These are phyloP conservation scores for Dothistroma pini DNA, from an alignment of 2,329 filamentous ascomycete species.

Conservation along the genomic window DNA sequence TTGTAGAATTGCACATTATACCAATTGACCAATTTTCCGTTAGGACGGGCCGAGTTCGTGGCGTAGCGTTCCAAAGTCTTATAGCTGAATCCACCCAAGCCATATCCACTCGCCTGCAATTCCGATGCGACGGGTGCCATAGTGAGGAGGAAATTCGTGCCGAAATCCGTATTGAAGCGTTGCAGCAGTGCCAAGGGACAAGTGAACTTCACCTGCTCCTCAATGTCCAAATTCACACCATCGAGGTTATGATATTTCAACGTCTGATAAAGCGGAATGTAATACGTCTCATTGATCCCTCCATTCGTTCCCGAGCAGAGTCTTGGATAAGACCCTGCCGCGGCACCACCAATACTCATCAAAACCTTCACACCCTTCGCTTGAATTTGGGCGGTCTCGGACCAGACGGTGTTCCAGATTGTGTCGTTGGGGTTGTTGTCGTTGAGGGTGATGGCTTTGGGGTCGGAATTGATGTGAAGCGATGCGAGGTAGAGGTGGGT, in stretches of 20 bases:
- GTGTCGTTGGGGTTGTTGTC: slow-evolving; percentile 27
- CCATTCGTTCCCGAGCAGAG: slow-evolving; percentile 22
- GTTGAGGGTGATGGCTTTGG: slow-evolving; percentile 28
- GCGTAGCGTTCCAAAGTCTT: slow-evolving; percentile 22
- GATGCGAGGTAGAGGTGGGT: slow-evolving; percentile 31
- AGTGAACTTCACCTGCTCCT: slow-evolving; percentile 26
- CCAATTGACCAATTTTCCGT: slow-evolving; percentile 30
- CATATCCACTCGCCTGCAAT: slow-evolving; percentile 18
- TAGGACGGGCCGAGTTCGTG: slow-evolving; percentile 18
- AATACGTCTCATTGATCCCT: slow-evolving; percentile 24
- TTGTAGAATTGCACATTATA: slow-evolving; percentile 28
- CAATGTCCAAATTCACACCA: slow-evolving; percentile 32
- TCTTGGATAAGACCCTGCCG: slow-evolving; percentile 25
- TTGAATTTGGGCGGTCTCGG: slow-evolving; percentile 26
- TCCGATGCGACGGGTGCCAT: slow-evolving; percentile 33
- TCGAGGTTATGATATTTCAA: slow-evolving; percentile 26
- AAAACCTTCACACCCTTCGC: slow-evolving; percentile 29
- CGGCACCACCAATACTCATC: slow-evolving; percentile 31
- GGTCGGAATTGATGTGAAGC: slow-evolving; percentile 29
- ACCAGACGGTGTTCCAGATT: slow-evolving; percentile 26
- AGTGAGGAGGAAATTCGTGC: slow-evolving; percentile 28
- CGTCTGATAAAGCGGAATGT: slow-evolving; percentile 26
- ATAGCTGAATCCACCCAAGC: slow-evolving; percentile 28
- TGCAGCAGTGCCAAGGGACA: slow-evolving; percentile 28
- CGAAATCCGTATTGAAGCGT: slow-evolving; percentile 27